phyloP scores from a whole-genome alignment of 192 early-diverging fungal genomes.

The Coemansia sp. region DNA sequence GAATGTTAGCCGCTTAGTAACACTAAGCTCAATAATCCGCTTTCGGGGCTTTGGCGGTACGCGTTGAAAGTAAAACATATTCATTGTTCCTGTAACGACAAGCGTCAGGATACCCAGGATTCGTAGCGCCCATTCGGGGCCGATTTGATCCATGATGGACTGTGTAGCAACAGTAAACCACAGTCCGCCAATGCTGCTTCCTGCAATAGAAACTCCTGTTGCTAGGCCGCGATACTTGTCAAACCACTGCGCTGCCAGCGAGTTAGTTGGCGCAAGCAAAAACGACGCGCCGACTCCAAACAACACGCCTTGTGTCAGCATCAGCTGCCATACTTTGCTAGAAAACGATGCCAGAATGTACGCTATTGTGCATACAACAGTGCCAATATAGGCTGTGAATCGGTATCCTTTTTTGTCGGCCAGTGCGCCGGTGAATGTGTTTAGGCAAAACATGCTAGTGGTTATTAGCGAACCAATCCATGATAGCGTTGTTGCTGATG shows the following conservation, averaged over 20 bases:
- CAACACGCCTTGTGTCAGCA: slow-evolving; percentile 71
- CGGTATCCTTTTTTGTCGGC: slow-evolving; percentile 36
- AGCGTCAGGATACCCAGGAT: slow-evolving; percentile 60
- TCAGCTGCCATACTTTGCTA: slow-evolving; percentile 65
- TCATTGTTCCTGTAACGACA: slow-evolving; percentile 29
- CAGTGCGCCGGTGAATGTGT: slow-evolving; percentile 30
- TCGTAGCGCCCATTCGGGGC: slow-evolving; percentile 65
- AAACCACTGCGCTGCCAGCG: slow-evolving; percentile 73
- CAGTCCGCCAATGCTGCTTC: slow-evolving; percentile 73
- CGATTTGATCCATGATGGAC: slow-evolving; percentile 59
- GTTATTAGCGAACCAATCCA: slow-evolving; percentile 47
- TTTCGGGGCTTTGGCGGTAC: slow-evolving; percentile 49
- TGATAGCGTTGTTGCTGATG: slow-evolving; percentile 26
- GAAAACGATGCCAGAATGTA: slow-evolving; percentile 44
- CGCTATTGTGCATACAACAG: slow-evolving; percentile 23
- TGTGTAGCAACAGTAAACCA: slow-evolving; percentile 60
- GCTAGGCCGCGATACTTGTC: slow-evolving; percentile 64
- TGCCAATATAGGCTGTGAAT: slow-evolving; percentile 23
- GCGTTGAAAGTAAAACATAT: slow-evolving; percentile 38
- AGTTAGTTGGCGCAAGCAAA: slow-evolving; percentile 64
- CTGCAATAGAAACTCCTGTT: slow-evolving; percentile 71
- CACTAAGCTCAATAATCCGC: slow-evolving; percentile 20
- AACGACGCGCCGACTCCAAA: slow-evolving; percentile 71
- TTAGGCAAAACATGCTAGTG: slow-evolving; percentile 25
- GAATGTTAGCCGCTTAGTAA: slow-evolving; percentile 19